Evolutionary conservation across 139 green algal genomes (phyloP).

Genomic region (Gonium pectorale): DNA sequence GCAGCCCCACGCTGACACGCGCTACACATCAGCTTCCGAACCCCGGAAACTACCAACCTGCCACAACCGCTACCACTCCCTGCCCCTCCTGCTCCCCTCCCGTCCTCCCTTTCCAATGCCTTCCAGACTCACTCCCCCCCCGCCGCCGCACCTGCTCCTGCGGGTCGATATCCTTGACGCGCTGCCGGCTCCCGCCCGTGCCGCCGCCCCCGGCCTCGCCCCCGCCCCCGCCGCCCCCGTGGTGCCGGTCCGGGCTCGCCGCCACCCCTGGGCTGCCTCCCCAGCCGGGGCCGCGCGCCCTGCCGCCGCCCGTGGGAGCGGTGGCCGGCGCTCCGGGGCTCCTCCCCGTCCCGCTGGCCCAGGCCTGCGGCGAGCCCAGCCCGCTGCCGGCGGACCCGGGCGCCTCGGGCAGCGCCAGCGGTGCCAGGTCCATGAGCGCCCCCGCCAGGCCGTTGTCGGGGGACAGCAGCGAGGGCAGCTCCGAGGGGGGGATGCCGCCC

Average conservation of each 20-base stretch:
- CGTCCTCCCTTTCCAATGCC: not conserved
- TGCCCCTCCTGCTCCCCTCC: too few species aligned
- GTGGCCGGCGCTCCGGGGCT: too few species aligned
- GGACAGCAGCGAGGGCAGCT: conserved; percentile 23
- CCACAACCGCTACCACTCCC: too few species aligned
- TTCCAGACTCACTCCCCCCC: not conserved
- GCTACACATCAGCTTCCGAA: too few species aligned
- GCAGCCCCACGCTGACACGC: too few species aligned
- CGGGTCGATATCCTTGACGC: conserved; percentile 27
- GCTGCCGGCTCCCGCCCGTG: not conserved
- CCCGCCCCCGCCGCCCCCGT: not conserved
- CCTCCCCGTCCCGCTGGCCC: not conserved
- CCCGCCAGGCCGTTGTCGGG: conserved; percentile 30
- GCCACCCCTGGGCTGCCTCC: too few species aligned
- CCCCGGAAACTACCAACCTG: too few species aligned
- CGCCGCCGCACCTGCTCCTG: not conserved
- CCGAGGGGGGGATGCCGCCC: not conserved
- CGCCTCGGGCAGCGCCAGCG: conserved; percentile 7
- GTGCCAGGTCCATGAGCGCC: conserved; percentile 46
- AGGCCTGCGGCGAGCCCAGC: not conserved
- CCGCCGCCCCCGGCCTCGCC: not conserved
- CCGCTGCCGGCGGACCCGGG: not conserved
- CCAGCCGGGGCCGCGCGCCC: not conserved
- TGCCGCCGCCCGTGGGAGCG: not conserved
- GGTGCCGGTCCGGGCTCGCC: too few species aligned